These are phyloP conservation scores for Daldinia eschscholtzii DNA, from an alignment of 2,329 filamentous ascomycete species.

Conservation along the genomic window DNA sequence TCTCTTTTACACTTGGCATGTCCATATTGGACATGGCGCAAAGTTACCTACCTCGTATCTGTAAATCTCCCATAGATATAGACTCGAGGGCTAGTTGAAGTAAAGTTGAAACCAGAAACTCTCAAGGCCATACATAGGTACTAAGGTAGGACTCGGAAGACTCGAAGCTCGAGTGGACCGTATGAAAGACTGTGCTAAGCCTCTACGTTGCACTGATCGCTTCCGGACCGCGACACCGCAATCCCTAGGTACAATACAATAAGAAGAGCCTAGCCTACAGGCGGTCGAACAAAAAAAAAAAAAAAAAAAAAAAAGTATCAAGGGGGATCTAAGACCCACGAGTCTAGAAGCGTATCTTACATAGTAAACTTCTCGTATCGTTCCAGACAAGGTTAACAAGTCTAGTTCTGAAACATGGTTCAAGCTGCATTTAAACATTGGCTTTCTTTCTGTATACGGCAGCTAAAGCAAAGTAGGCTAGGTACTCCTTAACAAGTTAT, in stretches of 20 bases:
- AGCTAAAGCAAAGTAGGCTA: slow-evolving; percentile 12
- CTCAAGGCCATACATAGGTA: slow-evolving; percentile 7
- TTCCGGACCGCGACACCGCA: slow-evolving; percentile 7
- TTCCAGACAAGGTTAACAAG: slow-evolving; percentile 35
- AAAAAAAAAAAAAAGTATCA: background rate
- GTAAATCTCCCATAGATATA: slow-evolving; percentile 26
- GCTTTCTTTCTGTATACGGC: slow-evolving; percentile 11
- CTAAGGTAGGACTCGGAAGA: background rate
- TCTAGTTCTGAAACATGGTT: slow-evolving; percentile 41
- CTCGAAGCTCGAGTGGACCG: slow-evolving; percentile 10
- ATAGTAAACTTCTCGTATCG: slow-evolving; percentile 36
- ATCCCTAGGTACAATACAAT: background rate
- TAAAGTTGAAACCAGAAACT: slow-evolving; percentile 14
- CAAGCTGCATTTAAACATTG: slow-evolving; percentile 33
- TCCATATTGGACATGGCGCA: slow-evolving; percentile 27
- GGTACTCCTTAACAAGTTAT: slow-evolving; percentile 1
- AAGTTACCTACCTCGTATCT: slow-evolving; percentile 39
- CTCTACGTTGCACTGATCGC: slow-evolving; percentile 25
- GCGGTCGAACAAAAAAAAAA: slow-evolving; percentile 17
- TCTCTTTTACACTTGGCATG: slow-evolving; percentile 33
- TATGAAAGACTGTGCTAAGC: slow-evolving; percentile 37
- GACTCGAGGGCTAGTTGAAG: slow-evolving; percentile 22
- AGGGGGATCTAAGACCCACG: slow-evolving; percentile 25
- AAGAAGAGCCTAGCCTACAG: background rate
- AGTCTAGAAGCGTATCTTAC: slow-evolving; percentile 29